phyloP scores from a whole-genome alignment of 2,329 filamentous ascomycete genomes.

The Paecilomyces formosus region DNA sequence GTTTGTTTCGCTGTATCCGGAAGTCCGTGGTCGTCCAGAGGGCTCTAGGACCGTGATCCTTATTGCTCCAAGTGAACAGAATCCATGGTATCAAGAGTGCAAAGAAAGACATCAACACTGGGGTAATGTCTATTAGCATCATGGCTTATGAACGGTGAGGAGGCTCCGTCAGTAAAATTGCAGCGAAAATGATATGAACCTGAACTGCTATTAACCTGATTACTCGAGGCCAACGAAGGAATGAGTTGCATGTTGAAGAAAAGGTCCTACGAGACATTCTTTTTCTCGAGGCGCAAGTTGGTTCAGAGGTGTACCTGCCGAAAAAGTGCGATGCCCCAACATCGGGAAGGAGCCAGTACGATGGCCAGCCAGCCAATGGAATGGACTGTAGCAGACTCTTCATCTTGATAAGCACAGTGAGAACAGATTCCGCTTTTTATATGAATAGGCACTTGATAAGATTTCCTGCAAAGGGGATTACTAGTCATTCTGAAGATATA shows the following conservation, averaged over 20 bases:
- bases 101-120: background rate
- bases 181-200: background rate
- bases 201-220: background rate
- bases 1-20: background rate
- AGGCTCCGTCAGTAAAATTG: background rate
- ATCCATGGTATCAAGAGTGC: background rate
- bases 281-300: background rate
- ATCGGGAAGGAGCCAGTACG: background rate
- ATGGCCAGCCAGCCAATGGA: background rate
- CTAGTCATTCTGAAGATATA: too few species aligned
- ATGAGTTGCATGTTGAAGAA: background rate
- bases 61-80: background rate
- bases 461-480: too few species aligned
- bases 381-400: background rate
- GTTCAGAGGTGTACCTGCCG: background rate
- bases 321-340: background rate
- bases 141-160: background rate
- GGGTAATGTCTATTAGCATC: background rate
- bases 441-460: too few species aligned
- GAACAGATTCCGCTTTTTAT: too few species aligned
- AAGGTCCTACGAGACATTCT: background rate
- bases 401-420: too few species aligned
- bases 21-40: background rate
- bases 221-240: background rate
- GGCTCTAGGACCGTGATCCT: background rate